Base-by-base conservation (phyloP, 2,329 filamentous ascomycete genomes). In the Alternaria sp. region DNA sequence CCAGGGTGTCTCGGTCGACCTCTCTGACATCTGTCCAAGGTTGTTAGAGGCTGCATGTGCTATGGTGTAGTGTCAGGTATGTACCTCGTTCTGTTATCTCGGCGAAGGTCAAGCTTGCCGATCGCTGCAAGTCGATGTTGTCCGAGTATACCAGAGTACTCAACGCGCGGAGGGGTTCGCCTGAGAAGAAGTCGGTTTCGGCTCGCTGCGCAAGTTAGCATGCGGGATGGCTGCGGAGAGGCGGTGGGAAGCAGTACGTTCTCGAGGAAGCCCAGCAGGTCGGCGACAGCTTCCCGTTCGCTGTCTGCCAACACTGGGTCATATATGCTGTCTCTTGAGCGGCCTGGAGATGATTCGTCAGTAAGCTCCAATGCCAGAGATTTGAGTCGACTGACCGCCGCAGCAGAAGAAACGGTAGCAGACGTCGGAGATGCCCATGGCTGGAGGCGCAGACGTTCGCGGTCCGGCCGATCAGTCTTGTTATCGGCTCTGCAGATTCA, bases 91-190 rank as follows among this genome's bases (percentile, higher is more conserved):
- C 95, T 40, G 95, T 99, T 70, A 99, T 99, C 80, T 99, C 95
- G 62, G 95, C 95, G 85, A 99, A 99, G 3, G 95, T 99, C 80
- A 99, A 87, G 79, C 94, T 98, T 54, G 95, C 95, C 82, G 95
- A 98, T 68, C 95, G 88, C 83, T 99, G 95, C 54, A 99, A 86
- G 79, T 99, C 95, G 78, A 99, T 94, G 82, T 99, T 99, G 81
- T 98, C 94, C 59, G 95, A 99, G 80, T 97, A 99, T 59, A 99
- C 95, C 27, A 99, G 87, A 12, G 94, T 99, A 81, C 93, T 97
- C 59, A 99, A 84, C 46, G 95, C 94, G 81, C 92, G 91, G 59
- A 99, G 88, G 46, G 95, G 95, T 76, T 97, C 94, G 81, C 95
- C 95, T 38, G 92, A 90, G 82, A 99, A 99, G 87, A 99, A 99